Base-by-base conservation (phyloP, 805 yeast species). In the Monosporozyma aerobia region DNA sequence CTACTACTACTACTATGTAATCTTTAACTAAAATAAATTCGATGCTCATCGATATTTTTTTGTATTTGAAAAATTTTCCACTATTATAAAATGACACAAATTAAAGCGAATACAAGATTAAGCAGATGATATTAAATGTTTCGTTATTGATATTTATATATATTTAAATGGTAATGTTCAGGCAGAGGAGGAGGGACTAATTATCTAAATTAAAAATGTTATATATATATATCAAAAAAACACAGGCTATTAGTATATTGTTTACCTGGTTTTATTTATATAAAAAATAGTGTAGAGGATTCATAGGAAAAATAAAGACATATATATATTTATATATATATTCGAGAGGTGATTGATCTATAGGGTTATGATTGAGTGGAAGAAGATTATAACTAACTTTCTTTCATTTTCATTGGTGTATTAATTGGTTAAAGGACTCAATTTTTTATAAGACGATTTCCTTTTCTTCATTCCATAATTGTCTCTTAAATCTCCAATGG, bases 401-500 rank as follows among this genome's bases (percentile, higher is more conserved):
- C 19, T 7, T 39, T 19, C 19, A 19, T 19, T 19, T 19, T 19
- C 19, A 19, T 19, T 19, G 19, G 19, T 19, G 19, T 19, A 19
- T 19, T 19, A 19, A 19, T 19, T 19, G 19, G 19, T 19, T 19
- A 19, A 19, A 19, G 19, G 19, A 19, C 19, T 19, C 19, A 19
- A 19, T 19, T 19, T 14, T n/a, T 51, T 43, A 57, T 44, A 79
- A 63, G 50, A 63, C 73, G 47, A 85, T 77, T 60, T 86, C 92
- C 46, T 71, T 65, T 65, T 86, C 94, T 10, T 69, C 67, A 53
- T 76, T 75, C 80, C 86, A 82, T 56, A 76, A 75, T 37, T 73
- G 71, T 53, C 78, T 72, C 54, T 72, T 70, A 59, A 83, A 79
- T 73, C 92, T 80, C 95, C 95, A 87, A 68, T 87, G 95, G 43